Conservation (phyloP, 805 yeast genomes). For the Candida boidinii region DNA sequence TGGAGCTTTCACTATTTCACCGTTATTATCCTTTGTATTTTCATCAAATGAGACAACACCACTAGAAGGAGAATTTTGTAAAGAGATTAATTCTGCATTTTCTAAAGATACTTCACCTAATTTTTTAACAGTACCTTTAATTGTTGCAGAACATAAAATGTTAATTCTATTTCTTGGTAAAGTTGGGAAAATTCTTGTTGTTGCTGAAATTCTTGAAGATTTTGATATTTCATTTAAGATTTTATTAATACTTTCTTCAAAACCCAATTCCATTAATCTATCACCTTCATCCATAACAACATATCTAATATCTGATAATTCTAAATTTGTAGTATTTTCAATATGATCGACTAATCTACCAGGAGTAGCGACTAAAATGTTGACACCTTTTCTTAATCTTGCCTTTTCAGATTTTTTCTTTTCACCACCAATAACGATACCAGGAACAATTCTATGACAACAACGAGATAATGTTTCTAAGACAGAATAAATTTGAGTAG, state of each 20-base stretch:
- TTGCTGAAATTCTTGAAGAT: slow-evolving; percentile 27
- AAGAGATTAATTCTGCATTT: slow-evolving; percentile 62
- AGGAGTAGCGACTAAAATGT: slow-evolving; percentile 94
- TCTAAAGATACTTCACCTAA: slow-evolving; percentile 71
- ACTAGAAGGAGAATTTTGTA: slow-evolving; percentile 16
- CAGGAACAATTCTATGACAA: slow-evolving; percentile 88
- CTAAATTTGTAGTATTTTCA: slow-evolving; percentile 75
- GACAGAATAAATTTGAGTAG: slow-evolving; percentile 80
- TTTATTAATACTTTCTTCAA: slow-evolving; percentile 83
- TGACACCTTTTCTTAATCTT: slow-evolving; percentile 89
- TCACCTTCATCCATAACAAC: slow-evolving; percentile 97
- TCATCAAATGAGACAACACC: slow-evolving; percentile 19
- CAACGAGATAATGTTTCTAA: slow-evolving; percentile 64
- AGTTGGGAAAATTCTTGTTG: slow-evolving; percentile 33
- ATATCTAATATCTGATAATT: slow-evolving; percentile 69
- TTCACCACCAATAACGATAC: slow-evolving; percentile 96
- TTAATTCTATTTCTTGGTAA: slow-evolving; percentile 69
- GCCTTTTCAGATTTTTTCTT: slow-evolving; percentile 97
- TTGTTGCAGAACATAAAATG: slow-evolving; percentile 90
- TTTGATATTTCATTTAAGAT: slow-evolving; percentile 55
- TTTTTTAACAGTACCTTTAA: slow-evolving; percentile 70
- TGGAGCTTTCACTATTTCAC: slow-evolving; percentile 50
- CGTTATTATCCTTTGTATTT: slow-evolving; percentile 8
- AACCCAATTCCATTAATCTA: slow-evolving; percentile 89
- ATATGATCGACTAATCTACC: slow-evolving; percentile 94